phyloP scores from a whole-genome alignment of 371 early-diverging fungal genomes.

The Dichotomocladium elegans region DNA sequence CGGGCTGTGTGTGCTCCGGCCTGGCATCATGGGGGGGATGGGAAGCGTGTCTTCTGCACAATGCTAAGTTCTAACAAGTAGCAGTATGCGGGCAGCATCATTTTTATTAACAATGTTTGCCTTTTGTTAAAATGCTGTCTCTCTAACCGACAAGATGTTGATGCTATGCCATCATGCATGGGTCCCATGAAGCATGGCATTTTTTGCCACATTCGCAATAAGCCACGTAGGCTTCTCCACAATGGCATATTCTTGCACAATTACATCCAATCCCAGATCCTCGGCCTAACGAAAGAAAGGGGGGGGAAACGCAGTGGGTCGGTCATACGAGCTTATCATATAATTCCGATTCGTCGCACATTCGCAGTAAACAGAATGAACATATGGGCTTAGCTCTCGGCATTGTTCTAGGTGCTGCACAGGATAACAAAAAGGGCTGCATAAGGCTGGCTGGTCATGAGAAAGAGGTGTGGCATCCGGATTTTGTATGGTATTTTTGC shows the following conservation, averaged over 20 bases:
- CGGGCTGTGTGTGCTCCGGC: too few species aligned
- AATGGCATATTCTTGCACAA: conserved; percentile 8
- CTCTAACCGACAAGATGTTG: too few species aligned
- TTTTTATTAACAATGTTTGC: too few species aligned
- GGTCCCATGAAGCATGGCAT: conserved; percentile 5
- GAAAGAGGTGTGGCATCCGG: too few species aligned
- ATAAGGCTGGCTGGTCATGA: neutral
- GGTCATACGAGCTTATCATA: neutral
- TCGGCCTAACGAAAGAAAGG: conserved; percentile 5
- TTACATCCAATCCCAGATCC: conserved; percentile 12
- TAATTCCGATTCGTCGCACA: conserved; percentile 4
- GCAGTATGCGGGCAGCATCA: too few species aligned
- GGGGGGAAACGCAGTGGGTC: too few species aligned
- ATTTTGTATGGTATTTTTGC: too few species aligned
- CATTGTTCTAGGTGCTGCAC: too few species aligned
- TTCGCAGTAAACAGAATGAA: conserved; percentile 9
- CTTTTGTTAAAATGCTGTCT: too few species aligned
- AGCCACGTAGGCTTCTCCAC: neutral
- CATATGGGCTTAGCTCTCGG: neutral
- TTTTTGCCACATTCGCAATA: conserved; percentile 3
- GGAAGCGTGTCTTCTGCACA: too few species aligned
- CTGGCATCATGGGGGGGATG: too few species aligned
- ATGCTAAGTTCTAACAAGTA: too few species aligned
- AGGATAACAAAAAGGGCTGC: neutral
- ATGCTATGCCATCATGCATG: conserved; percentile 2